A percentile compares a stretch with the other conserved stretches of the same genome.
These are phyloP conservation scores for Sarocladiaceae sp. DNA, from an alignment of 2,329 filamentous ascomycete genomes.

Conservation along the genomic window DNA sequence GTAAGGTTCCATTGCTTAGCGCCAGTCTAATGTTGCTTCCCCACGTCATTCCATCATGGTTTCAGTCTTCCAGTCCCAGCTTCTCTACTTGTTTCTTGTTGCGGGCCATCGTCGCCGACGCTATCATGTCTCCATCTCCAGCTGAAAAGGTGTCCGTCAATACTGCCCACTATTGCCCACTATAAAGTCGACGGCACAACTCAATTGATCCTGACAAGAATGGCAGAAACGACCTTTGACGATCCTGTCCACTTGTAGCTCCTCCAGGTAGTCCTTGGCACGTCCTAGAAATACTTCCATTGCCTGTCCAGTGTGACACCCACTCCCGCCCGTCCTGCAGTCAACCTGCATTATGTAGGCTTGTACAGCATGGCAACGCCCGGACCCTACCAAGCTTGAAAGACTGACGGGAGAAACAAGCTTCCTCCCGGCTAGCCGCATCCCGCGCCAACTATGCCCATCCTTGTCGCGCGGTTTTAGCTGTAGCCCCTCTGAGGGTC, in stretches of 20 bases:
- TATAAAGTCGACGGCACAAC: no score
- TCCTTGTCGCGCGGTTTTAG: no score
- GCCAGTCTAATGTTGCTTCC: neutral
- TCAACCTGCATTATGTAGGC: neutral
- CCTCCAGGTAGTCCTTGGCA: no score
- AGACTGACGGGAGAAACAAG: neutral
- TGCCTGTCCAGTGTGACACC: no score
- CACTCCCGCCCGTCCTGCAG: neutral
- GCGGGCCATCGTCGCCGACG: neutral
- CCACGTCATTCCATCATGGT: neutral
- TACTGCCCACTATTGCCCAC: no score
- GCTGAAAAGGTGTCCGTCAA: neutral
- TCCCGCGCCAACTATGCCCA: neutral
- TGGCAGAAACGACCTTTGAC: no score
- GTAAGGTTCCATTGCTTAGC: neutral
- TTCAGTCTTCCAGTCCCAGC: no score
- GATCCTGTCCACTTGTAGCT: no score
- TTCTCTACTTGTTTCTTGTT: neutral
- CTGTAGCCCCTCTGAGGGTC: neutral
- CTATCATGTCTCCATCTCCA: neutral
- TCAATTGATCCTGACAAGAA: no score
- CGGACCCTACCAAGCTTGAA: no score
- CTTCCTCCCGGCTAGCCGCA: constrained; percentile 2
- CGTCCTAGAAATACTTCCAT: no score
- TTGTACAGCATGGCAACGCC: neutral